phyloP scores from a whole-genome alignment of 2,329 filamentous ascomycete genomes.

The Parastagonospora nodorum region DNA sequence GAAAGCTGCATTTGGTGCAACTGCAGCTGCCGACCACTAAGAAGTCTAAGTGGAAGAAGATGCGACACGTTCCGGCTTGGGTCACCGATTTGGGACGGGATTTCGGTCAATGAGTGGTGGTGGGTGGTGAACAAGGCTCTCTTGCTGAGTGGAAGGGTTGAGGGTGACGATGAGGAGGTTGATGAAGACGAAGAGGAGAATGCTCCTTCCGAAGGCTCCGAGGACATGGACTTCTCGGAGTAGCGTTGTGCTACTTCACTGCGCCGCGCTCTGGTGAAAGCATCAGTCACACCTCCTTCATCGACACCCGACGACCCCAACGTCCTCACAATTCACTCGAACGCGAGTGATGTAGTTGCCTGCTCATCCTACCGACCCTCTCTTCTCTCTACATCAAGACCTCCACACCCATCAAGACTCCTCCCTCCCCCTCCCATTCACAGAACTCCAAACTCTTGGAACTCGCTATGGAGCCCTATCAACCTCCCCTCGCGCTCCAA shows the following conservation, averaged over 20 bases:
- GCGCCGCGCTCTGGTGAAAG: not conserved
- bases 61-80: not conserved
- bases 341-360: no score
- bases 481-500: no score
- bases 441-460: no score
- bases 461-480: no score
- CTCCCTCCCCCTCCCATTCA: no score
- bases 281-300: not conserved
- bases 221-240: not conserved
- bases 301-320: not conserved
- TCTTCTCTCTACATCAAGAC: no score
- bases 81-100: not conserved
- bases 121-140: slow-evolving; percentile 4
- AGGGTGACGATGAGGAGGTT: not conserved
- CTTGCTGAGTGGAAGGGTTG: not conserved
- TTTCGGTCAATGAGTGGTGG: slow-evolving; percentile 1
- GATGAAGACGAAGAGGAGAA: not conserved
- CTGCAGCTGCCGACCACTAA: not conserved
- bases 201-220: not conserved
- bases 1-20: not conserved
- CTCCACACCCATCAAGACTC: no score
- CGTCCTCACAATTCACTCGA: no score
- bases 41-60: not conserved
- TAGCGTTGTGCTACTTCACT: not conserved
- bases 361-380: no score